phyloP scores from a whole-genome alignment of 2,329 filamentous ascomycete genomes.

The Chaetomiaceae sp. region DNA sequence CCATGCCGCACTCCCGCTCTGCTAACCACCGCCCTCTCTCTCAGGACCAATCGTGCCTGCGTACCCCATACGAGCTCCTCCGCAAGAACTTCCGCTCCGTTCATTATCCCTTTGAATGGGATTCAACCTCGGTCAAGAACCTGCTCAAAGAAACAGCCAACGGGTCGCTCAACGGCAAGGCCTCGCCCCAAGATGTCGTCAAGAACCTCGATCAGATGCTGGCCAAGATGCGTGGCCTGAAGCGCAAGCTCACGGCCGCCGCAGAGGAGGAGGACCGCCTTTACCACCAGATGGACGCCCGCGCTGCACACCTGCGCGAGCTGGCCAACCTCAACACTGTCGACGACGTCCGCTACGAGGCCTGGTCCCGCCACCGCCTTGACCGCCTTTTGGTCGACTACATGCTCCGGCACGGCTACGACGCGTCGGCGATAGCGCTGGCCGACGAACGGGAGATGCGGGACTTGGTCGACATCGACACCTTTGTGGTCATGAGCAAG shows the following conservation, averaged over 20 bases:
- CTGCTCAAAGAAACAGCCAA: slow-evolving; percentile 61
- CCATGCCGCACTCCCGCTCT: neutral
- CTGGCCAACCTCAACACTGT: slow-evolving; percentile 75
- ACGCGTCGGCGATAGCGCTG: slow-evolving; percentile 68
- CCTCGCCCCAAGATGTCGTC: slow-evolving; percentile 66
- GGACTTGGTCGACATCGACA: slow-evolving; percentile 81
- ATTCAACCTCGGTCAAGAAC: slow-evolving; percentile 59
- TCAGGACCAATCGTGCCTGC: slow-evolving; percentile 85
- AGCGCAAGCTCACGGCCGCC: slow-evolving; percentile 75
- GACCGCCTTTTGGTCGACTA: slow-evolving; percentile 91
- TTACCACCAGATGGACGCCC: slow-evolving; percentile 69
- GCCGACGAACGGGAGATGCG: slow-evolving; percentile 71
- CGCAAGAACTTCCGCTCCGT: slow-evolving; percentile 90
- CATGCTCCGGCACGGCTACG: slow-evolving; percentile 77
- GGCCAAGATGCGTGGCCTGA: slow-evolving; percentile 75
- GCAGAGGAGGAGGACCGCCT: slow-evolving; percentile 76
- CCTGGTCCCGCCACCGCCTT: slow-evolving; percentile 77
- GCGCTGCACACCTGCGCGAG: slow-evolving; percentile 75
- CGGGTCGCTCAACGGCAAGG: slow-evolving; percentile 59
- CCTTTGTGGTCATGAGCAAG: slow-evolving; percentile 75
- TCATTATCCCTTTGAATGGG: slow-evolving; percentile 70
- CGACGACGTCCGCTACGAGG: slow-evolving; percentile 89
- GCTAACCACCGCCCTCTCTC: neutral
- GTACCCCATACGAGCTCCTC: slow-evolving; percentile 86
- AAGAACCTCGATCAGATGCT: slow-evolving; percentile 82